These are phyloP conservation scores for Lepidium campestre DNA, from an alignment of 441 rosid species.

Conservation along the genomic window DNA sequence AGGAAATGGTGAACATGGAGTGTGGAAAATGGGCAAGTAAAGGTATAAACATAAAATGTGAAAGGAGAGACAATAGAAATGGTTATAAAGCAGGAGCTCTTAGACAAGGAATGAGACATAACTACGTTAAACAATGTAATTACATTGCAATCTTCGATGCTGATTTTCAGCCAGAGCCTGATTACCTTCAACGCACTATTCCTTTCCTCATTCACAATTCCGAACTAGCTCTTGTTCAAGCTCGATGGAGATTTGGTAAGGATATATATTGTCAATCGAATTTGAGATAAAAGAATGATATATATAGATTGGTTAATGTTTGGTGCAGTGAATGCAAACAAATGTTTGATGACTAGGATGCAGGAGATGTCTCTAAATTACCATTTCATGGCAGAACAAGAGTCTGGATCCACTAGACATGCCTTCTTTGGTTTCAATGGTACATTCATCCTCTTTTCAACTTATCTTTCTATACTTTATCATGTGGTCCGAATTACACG, in stretches of 20 bases:
- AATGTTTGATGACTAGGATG: conserved; percentile 33
- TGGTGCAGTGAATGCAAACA: conserved; percentile 24
- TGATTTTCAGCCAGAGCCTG: conserved; percentile 64
- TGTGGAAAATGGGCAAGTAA: conserved; percentile 57
- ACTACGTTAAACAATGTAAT: conserved; percentile 48
- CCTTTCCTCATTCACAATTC: conserved; percentile 58
- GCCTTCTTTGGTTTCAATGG: conserved; percentile 32
- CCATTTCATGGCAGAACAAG: conserved; percentile 31
- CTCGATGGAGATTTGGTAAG: conserved; percentile 61
- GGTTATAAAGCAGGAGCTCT: conserved; percentile 58
- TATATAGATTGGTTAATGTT: no score
- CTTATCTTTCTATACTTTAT: neutral
- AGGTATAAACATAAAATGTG: conserved; percentile 56
- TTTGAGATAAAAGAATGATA: neutral
- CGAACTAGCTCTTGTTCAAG: conserved; percentile 57
- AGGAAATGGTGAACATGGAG: conserved; percentile 31
- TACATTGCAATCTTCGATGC: conserved; percentile 55
- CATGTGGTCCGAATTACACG: neutral
- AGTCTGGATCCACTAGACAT: conserved; percentile 27
- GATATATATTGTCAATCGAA: neutral
- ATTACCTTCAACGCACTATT: conserved; percentile 46
- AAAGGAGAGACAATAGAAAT: conserved; percentile 49
- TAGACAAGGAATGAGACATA: conserved; percentile 39
- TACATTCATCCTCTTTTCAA: neutral
- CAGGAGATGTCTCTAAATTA: conserved; percentile 34